These are phyloP conservation scores for Paramecium tetraurelia DNA, from an alignment of 73 alveolate genomes.

Conservation along the genomic window DNA sequence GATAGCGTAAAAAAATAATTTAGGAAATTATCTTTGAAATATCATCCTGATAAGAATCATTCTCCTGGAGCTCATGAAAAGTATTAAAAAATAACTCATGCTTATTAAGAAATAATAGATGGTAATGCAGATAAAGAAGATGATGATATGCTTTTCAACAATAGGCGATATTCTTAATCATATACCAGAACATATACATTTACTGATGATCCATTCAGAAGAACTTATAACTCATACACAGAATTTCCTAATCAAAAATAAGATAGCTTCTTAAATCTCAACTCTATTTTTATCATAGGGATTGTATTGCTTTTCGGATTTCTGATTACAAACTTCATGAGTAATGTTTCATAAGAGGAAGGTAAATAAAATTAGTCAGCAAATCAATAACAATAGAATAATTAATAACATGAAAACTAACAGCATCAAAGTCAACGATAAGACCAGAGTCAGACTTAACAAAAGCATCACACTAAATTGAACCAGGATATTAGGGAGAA, in stretches of 20 bases:
- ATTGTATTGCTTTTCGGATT: not conserved
- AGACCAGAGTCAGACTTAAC: not conserved
- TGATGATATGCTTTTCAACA: not conserved
- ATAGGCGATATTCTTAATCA: not conserved
- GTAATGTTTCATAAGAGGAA: not conserved
- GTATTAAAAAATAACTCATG: conserved; percentile 69
- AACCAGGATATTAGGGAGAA: not conserved
- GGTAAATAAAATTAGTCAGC: not conserved
- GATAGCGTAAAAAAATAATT: conserved; percentile 71
- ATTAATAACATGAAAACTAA: not conserved
- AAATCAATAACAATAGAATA: not conserved
- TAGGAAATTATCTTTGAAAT: conserved; percentile 73
- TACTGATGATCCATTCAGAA: not conserved
- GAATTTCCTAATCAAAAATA: not conserved
- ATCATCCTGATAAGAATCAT: conserved; percentile 84
- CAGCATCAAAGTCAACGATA: not conserved
- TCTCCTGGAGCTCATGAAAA: conserved; percentile 73
- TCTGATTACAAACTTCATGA: not conserved
- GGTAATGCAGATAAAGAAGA: conserved; percentile 5
- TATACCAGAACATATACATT: conserved; percentile 9
- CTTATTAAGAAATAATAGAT: conserved; percentile 35
- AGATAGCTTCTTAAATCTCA: not conserved
- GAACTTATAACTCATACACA: not conserved
- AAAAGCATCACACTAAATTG: not conserved
- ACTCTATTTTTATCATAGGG: not conserved